Conservation (phyloP, 2,329 filamentous ascomycete genomes). For the Ceratocystis lukuohia region DNA sequence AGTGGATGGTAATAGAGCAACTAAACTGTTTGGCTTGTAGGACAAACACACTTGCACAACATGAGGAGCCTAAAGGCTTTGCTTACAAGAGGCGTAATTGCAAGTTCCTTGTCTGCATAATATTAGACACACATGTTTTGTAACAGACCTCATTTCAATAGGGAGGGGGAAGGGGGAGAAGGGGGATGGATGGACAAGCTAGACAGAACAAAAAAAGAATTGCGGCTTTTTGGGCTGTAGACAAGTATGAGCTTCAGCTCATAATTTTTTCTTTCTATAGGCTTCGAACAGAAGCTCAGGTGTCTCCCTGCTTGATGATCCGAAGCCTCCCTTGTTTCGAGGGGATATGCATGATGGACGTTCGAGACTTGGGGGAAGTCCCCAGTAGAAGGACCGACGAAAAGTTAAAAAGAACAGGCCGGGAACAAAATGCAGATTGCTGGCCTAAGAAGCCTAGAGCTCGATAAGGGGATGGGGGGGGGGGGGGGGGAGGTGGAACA, state of each 20-base stretch:
- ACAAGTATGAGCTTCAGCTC: neutral
- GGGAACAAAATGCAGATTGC: neutral
- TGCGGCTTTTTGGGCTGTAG: neutral
- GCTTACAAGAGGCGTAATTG: neutral
- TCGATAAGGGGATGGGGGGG: too few relatives aligned
- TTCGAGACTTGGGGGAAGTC: neutral
- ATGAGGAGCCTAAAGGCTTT: neutral
- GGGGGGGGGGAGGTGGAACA: neutral
- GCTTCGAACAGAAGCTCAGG: neutral
- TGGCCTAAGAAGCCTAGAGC: too few relatives aligned
- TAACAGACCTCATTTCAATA: neutral
- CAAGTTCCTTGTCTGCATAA: neutral
- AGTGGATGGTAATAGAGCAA: neutral
- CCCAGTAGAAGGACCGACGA: neutral
- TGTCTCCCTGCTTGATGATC: slow-evolving; percentile 1
- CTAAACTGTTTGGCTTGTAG: neutral
- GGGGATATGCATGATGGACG: neutral
- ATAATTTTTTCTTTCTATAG: neutral
- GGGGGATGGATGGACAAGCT: neutral
- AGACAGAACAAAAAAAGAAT: neutral
- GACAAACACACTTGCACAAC: neutral
- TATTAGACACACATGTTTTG: slow-evolving; percentile 2
- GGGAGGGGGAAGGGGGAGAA: neutral
- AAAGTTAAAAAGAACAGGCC: neutral
- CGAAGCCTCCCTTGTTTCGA: neutral